Evolutionary conservation across 306 rosid species (phyloP).

Genomic region (Sicyos edulis): DNA sequence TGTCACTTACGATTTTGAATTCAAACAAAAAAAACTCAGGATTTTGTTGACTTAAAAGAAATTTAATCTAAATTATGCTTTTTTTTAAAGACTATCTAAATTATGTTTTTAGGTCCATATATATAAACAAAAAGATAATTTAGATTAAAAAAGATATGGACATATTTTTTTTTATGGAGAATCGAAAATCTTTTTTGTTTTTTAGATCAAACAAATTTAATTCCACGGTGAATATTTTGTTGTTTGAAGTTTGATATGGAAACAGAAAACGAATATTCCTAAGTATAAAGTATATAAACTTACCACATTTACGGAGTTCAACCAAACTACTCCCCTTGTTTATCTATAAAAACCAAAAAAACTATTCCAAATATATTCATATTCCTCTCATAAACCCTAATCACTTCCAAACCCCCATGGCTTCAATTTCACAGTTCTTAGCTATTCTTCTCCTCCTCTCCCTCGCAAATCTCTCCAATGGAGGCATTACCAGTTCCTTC

Average conservation of each 20-base stretch:
- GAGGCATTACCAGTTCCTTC: slow-evolving; percentile 20
- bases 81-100: too few relatives aligned
- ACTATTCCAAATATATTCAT: too few relatives aligned
- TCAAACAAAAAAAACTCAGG: too few relatives aligned
- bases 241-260: not conserved
- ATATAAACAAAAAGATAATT: too few relatives aligned
- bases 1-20: too few relatives aligned
- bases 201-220: not conserved
- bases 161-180: too few relatives aligned
- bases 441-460: not conserved
- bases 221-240: not conserved
- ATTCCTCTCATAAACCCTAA: not conserved
- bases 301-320: not conserved
- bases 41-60: too few relatives aligned
- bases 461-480: not conserved
- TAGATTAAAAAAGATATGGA: too few relatives aligned
- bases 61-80: too few relatives aligned
- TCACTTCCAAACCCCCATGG: not conserved
- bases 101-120: too few relatives aligned
- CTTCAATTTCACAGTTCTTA: not conserved
- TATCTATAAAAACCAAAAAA: not conserved
- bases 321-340: too few relatives aligned
- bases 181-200: too few relatives aligned
- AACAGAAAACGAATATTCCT: slow-evolving; percentile 12
- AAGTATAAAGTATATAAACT: not conserved